A percentile compares a stretch with the other conserved stretches of the same genome.
Evolutionary conservation across 495 filamentous ascomycete genomes (phyloP).

Genomic region (Annulohypoxylon maeteangense): DNA sequence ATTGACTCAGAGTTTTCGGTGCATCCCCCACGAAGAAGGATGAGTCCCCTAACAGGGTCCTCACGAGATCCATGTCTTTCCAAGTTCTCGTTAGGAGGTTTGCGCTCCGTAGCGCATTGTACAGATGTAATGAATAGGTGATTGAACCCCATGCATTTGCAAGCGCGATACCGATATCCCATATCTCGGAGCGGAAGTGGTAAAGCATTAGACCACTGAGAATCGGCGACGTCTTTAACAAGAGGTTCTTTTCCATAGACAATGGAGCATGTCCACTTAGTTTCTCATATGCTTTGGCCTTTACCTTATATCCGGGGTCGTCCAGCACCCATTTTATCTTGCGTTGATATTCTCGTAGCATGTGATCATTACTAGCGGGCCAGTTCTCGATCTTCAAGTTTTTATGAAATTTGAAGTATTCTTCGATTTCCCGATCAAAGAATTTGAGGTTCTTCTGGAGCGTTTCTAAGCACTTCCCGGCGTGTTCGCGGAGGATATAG

Average conservation of each 20-base stretch:
- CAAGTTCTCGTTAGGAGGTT: slow-evolving; percentile 41
- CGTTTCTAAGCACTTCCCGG: slow-evolving; percentile 22
- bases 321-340: slow-evolving; percentile 34
- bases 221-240: slow-evolving; percentile 49
- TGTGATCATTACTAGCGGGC: slow-evolving; percentile 46
- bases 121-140: slow-evolving; percentile 49
- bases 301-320: slow-evolving; percentile 27
- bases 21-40: slow-evolving; percentile 48
- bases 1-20: slow-evolving; percentile 43
- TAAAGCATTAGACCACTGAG: slow-evolving; percentile 49
- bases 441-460: slow-evolving; percentile 27
- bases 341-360: slow-evolving; percentile 29
- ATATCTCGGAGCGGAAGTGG: slow-evolving; percentile 36
- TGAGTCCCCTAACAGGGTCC: slow-evolving; percentile 32
- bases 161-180: slow-evolving; percentile 46
- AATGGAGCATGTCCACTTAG: background rate
- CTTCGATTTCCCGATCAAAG: slow-evolving; percentile 42
- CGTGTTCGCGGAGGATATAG: slow-evolving; percentile 41
- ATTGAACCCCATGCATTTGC: slow-evolving; percentile 53
- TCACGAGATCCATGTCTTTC: slow-evolving; percentile 52
- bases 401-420: slow-evolving; percentile 51
- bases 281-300: background rate
- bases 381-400: slow-evolving; percentile 48
- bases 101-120: slow-evolving; percentile 50
- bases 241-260: slow-evolving; percentile 35